These are phyloP conservation scores for Irineochytrium annulatum DNA, from an alignment of 192 early-diverging fungal genomes.

Conservation along the genomic window DNA sequence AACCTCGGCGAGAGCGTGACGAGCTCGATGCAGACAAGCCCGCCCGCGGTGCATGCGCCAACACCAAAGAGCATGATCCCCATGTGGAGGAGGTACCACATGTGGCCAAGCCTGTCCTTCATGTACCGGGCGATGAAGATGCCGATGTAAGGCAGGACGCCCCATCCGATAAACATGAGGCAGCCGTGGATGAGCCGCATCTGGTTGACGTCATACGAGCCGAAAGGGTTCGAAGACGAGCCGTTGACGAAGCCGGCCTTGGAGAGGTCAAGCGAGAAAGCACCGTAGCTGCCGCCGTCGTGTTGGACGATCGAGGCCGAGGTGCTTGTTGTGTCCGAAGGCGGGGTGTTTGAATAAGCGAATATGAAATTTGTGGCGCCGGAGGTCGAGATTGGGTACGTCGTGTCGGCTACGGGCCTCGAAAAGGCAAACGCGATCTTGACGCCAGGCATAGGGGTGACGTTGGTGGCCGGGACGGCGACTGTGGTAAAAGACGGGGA, in stretches of 20 bases:
- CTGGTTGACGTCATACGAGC: background rate
- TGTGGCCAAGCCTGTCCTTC: constrained; percentile 28
- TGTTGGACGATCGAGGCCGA: constrained; percentile 12
- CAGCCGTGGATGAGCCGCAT: constrained; percentile 23
- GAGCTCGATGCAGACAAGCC: constrained; percentile 27
- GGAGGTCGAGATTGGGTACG: background rate
- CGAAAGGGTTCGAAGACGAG: no score
- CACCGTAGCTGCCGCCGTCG: background rate
- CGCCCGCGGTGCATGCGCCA: constrained; percentile 7
- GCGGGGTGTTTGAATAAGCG: constrained; percentile 8
- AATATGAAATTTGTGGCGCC: constrained; percentile 21
- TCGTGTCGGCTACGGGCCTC: constrained; percentile 11
- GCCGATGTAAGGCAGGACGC: constrained; percentile 16
- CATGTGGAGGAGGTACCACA: constrained; percentile 36
- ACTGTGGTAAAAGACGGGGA: background rate
- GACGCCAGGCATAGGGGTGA: constrained; percentile 2
- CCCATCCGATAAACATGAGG: constrained; percentile 31
- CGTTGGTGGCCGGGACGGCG: background rate
- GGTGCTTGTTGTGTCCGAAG: constrained; percentile 1
- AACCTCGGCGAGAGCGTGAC: background rate
- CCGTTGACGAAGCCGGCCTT: background rate
- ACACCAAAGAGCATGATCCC: constrained; percentile 24
- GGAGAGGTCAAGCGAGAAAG: constrained; percentile 13
- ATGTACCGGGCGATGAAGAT: constrained; percentile 41
- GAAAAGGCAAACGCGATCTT: background rate